phyloP scores from a whole-genome alignment of 1,139 yeast species.

The Scheffersomyces parashehatae region DNA sequence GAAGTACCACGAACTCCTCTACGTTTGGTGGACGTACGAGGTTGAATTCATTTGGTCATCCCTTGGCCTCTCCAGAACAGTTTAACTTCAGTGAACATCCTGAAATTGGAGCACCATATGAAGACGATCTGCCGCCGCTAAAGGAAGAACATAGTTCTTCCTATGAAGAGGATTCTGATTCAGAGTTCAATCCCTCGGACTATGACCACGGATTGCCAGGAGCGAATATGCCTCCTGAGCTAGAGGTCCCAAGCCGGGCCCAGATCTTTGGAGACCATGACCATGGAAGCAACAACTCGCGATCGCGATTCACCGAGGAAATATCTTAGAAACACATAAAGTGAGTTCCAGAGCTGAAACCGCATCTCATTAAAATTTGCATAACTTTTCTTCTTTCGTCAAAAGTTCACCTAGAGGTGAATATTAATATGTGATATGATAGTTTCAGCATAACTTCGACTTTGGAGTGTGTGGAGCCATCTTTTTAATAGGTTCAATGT shows the following conservation, averaged over 20 bases:
- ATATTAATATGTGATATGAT: too few species aligned
- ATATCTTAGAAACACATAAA: conserved; percentile 8
- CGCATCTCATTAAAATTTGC: too few species aligned
- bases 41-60: conserved; percentile 8
- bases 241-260: neutral
- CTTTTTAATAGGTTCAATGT: too few species aligned
- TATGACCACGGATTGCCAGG: conserved; percentile 18
- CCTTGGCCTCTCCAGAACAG: conserved; percentile 14
- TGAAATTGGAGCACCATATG: conserved; percentile 11
- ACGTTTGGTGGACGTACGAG: conserved; percentile 4
- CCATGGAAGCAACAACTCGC: conserved; percentile 19
- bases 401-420: too few species aligned
- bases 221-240: conserved; percentile 8
- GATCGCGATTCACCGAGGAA: conserved; percentile 25
- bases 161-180: conserved; percentile 9
- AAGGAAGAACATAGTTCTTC: conserved; percentile 8
- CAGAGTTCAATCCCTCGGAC: conserved; percentile 20
- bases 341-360: too few species aligned
- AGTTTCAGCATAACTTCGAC: too few species aligned
- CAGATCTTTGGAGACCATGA: conserved; percentile 6
- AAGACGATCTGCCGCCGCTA: conserved; percentile 2
- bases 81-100: conserved; percentile 15
- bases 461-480: too few species aligned
- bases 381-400: too few species aligned
- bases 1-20: conserved; percentile 6